Evolutionary conservation across 2,329 filamentous ascomycete genomes (phyloP).

Genomic region (Penicillium brasilianum): DNA sequence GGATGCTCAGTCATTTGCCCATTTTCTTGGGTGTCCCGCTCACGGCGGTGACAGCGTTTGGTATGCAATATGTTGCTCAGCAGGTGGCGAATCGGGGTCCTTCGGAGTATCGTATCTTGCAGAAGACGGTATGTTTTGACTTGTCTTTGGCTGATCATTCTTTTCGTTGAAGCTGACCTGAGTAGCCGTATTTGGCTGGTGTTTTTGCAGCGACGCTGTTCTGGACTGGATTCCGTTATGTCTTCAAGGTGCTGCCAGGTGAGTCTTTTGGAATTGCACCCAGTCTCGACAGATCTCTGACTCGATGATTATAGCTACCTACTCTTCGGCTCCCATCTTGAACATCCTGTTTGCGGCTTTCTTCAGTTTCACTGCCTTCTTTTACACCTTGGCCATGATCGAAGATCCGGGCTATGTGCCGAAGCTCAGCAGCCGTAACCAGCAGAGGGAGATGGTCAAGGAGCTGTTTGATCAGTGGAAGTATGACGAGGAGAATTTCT

Average conservation of each 20-base stretch:
- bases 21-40: slow-evolving; percentile 78
- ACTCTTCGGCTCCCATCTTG: slow-evolving; percentile 68
- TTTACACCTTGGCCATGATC: slow-evolving; percentile 84
- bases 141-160: not conserved
- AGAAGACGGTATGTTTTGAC: slow-evolving; percentile 73
- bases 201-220: slow-evolving; percentile 90
- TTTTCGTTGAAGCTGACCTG: slow-evolving; percentile 19
- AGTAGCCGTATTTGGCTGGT: slow-evolving; percentile 85
- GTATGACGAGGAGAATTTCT: slow-evolving; percentile 94
- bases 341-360: slow-evolving; percentile 75
- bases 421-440: slow-evolving; percentile 83
- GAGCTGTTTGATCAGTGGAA: slow-evolving; percentile 83
- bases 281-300: slow-evolving; percentile 3
- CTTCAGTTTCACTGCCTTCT: slow-evolving; percentile 74
- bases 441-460: slow-evolving; percentile 87
- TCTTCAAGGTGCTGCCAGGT: slow-evolving; percentile 75
- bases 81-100: slow-evolving; percentile 82
- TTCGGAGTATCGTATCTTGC: slow-evolving; percentile 84
- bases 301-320: slow-evolving; percentile 59
- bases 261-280: slow-evolving; percentile 37
- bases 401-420: slow-evolving; percentile 93
- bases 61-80: slow-evolving; percentile 76
- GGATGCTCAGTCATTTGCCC: slow-evolving; percentile 73
- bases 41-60: slow-evolving; percentile 65
- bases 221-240: slow-evolving; percentile 76